phyloP scores from a whole-genome alignment of 495 filamentous ascomycete genomes.

The Gamarada debralockiae region DNA sequence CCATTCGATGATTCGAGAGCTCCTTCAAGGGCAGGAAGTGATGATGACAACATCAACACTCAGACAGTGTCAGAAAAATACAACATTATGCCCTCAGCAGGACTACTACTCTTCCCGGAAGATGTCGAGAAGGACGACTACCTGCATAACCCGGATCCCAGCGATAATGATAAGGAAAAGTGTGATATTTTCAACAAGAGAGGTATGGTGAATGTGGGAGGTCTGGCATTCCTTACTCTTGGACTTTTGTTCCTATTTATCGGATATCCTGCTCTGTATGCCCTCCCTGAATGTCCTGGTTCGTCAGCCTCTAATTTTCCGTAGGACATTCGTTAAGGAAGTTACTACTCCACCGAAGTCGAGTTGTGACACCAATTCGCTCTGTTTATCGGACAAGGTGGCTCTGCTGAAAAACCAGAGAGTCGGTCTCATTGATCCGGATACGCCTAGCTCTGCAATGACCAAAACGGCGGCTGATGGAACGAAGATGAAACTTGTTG shows the following conservation, averaged over 20 bases:
- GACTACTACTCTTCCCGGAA: conserved; percentile 66
- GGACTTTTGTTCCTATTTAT: conserved; percentile 68
- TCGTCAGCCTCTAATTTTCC: background rate
- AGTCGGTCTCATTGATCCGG: conserved; percentile 62
- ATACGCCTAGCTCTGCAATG: conserved; percentile 59
- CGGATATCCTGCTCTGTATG: conserved; percentile 71
- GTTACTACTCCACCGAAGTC: background rate
- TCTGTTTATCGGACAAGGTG: conserved; percentile 55
- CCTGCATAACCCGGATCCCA: conserved; percentile 67
- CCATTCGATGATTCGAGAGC: conserved; percentile 56
- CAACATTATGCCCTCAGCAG: conserved; percentile 70
- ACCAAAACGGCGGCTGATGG: conserved; percentile 56
- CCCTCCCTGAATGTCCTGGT: background rate
- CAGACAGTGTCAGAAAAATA: conserved; percentile 78
- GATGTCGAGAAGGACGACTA: conserved; percentile 79
- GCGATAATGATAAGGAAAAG: conserved; percentile 56
- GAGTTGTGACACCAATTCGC: conserved; percentile 29
- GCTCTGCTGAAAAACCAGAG: conserved; percentile 59
- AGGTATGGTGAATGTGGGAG: conserved; percentile 66
- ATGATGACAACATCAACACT: conserved; percentile 66
- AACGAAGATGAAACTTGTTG: conserved; percentile 50
- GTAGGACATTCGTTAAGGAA: conserved; percentile 12
- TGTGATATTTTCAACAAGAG: conserved; percentile 67
- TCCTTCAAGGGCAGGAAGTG: conserved; percentile 58
- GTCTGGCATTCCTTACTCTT: conserved; percentile 54